Conservation (phyloP, 495 filamentous ascomycete genomes). For the Talaromyces proteolyticus region DNA sequence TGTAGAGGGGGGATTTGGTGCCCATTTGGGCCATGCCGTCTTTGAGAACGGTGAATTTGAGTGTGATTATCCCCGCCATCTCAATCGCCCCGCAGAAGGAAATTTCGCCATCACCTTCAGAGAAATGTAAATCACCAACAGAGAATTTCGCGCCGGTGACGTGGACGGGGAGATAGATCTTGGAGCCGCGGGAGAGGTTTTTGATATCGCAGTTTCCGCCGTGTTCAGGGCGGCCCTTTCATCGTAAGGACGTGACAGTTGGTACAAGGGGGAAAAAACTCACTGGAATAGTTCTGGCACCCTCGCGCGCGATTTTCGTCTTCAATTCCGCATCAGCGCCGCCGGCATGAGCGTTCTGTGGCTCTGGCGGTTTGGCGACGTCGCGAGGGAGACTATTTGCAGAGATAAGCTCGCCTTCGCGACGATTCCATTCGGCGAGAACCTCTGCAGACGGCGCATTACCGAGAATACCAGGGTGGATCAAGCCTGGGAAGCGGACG, state of each 20-base stretch:
- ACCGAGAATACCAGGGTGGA: constrained; percentile 91
- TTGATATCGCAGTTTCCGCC: constrained; percentile 85
- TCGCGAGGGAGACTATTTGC: constrained; percentile 59
- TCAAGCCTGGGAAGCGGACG: constrained; percentile 84
- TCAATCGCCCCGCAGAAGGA: constrained; percentile 96
- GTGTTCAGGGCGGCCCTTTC: constrained; percentile 43
- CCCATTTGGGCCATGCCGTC: constrained; percentile 69
- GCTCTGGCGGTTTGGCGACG: constrained; percentile 76
- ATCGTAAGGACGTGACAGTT: background rate
- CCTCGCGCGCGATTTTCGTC: constrained; percentile 76
- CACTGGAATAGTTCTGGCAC: constrained; percentile 82
- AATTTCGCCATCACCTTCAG: constrained; percentile 88
- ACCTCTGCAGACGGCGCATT: constrained; percentile 74
- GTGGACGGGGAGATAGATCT: constrained; percentile 84
- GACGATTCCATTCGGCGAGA: constrained; percentile 71
- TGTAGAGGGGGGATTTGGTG: constrained; percentile 83
- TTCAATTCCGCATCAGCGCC: constrained; percentile 53
- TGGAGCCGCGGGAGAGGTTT: constrained; percentile 78
- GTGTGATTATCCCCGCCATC: constrained; percentile 89
- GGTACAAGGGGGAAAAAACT: constrained; percentile 2
- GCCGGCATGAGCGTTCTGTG: constrained; percentile 67
- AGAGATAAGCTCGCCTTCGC: constrained; percentile 73
- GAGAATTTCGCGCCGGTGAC: constrained; percentile 87
- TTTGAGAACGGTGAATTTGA: constrained; percentile 88
- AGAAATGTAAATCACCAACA: constrained; percentile 90